Evolutionary conservation across 192 early-diverging fungal genomes (phyloP), one percentile per base, ranked within the genome.

Genomic region (Phycomyces nitens): DNA sequence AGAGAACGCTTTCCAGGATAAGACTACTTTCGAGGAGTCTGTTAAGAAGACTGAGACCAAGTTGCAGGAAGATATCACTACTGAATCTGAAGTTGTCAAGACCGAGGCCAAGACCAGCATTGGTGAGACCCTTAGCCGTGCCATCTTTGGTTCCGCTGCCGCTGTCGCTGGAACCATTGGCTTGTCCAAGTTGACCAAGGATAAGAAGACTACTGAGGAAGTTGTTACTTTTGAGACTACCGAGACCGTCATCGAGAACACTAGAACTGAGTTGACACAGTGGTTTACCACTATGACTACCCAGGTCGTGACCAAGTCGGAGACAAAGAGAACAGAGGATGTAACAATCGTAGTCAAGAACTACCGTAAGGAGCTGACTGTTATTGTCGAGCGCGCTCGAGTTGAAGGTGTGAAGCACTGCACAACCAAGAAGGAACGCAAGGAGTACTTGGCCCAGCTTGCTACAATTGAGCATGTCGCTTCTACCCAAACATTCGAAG

Each of bases 351-450:
- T 57, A 24, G 50, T 58, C 23, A 29, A 57, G 43, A 29, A 58
- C 14, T 22, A 24, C 20, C 64, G 56, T 21, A 51, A 47, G 10
- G 26, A 66, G 15, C 21, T 66, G 3, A 58, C 26, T 39, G 44
- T 44, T 24, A 58, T 66, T 16, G 38, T 63, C 29, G 60, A 69
- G 14, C 40, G 44, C 1, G 42, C 41, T 34, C 58, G 58, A 44
- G 40, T 22, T 15, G 43, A 29, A 1, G 56, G 64, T 52, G 26
- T 27, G 3, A 38, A 15, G 5, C 56, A 44, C 27, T 65, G 54
- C 47, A 16, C 12, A 7, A 41, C 50, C 14, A 21, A 29, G 8
- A 21, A 16, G 10, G 62, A 63, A 3, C 9, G 41, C 11, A n/a
- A 53, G 3, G 26, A 53, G 5, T 65, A 54, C 0, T 20, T 47